Conservation (phyloP, 768 basidiomycete genomes). For the Mycena albidolilacea region DNA sequence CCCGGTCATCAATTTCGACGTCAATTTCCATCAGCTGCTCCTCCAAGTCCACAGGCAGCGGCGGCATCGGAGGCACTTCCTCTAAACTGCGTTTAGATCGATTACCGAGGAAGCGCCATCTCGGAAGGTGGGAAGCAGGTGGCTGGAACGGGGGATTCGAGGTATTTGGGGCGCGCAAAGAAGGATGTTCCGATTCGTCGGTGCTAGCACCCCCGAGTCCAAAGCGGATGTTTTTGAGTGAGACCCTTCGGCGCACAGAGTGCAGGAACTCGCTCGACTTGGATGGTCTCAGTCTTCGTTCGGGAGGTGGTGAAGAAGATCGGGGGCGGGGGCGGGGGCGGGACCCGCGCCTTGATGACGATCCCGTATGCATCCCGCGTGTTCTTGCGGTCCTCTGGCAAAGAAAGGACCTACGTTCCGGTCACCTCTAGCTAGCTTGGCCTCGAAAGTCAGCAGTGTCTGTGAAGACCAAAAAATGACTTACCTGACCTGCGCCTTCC, state of each 20-base stretch:
- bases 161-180: conserved; percentile 52
- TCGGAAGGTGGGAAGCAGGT: neutral
- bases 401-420: too few relatives aligned
- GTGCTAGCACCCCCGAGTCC: conserved; percentile 36
- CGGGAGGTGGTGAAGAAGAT: conserved; percentile 38
- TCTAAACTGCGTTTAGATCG: conserved; percentile 8
- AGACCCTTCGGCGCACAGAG: conserved; percentile 57
- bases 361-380: neutral
- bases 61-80: conserved; percentile 24
- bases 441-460: too few relatives aligned
- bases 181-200: conserved; percentile 54
- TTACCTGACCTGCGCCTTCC: neutral
- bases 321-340: neutral
- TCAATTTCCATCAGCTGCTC: conserved; percentile 64
- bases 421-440: neutral
- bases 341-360: conserved; percentile 14
- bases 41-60: conserved; percentile 39
- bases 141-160: conserved; percentile 44
- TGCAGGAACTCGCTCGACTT: conserved; percentile 63
- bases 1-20: conserved; percentile 66
- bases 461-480: too few relatives aligned
- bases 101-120: neutral
- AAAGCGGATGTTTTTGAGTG: conserved; percentile 56
- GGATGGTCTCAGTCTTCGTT: conserved; percentile 55
- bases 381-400: neutral